A percentile compares a stretch with the other conserved stretches of the same genome.
phyloP scores from a whole-genome alignment of 225 moss, liverwort and hornwort species.

The Antitrichia curtipendula region DNA sequence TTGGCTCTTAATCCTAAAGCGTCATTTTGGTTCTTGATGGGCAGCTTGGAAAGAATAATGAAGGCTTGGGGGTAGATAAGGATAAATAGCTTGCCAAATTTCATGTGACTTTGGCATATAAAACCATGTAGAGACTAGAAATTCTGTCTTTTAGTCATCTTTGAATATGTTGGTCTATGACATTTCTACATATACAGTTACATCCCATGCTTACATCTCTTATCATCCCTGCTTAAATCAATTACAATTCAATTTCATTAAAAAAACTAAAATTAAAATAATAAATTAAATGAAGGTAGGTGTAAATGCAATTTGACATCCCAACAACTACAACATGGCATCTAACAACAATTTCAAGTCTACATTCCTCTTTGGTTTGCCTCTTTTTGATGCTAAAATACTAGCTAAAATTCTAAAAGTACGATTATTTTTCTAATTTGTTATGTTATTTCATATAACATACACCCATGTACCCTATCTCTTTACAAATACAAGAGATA shows the following conservation, averaged over 20 bases:
- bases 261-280: not conserved
- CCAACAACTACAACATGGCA: not conserved
- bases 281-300: not conserved
- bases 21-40: fast-evolving
- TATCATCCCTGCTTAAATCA: fast-evolving
- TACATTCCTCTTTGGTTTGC: not conserved
- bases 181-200: not conserved
- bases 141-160: not conserved
- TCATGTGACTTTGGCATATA: not conserved
- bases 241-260: not conserved
- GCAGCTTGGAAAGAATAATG: not conserved
- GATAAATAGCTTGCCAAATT: not conserved
- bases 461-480: fast-evolving
- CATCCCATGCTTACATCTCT: fast-evolving
- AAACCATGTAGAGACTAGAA: fast-evolving
- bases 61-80: fast-evolving
- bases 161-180: fast-evolving
- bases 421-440: not conserved
- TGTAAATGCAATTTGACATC: not conserved
- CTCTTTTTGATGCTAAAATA: not conserved
- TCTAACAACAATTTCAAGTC: not conserved
- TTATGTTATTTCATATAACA: not conserved
- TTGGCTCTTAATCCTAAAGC: not conserved
- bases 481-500: not conserved
- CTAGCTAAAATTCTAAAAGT: not conserved